phyloP scores from a whole-genome alignment of 371 early-diverging fungal genomes.

The Coemansia sp. region DNA sequence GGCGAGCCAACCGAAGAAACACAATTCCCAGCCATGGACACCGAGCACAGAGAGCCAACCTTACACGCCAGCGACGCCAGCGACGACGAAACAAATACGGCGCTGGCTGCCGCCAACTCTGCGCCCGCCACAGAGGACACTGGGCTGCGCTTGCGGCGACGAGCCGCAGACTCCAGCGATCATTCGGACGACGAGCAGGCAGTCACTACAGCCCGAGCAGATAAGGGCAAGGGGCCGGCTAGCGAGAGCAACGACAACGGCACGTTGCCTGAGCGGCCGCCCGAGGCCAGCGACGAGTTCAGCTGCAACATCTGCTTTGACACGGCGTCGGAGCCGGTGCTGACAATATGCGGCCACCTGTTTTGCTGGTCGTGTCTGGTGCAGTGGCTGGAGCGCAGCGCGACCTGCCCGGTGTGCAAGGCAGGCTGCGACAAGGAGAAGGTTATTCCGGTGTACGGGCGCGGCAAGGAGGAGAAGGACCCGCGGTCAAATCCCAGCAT shows the following conservation, averaged over 20 bases:
- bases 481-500: constrained; percentile 58
- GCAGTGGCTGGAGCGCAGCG: constrained; percentile 71
- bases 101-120: neutral
- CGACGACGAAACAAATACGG: neutral
- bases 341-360: constrained; percentile 74
- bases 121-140: neutral
- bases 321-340: constrained; percentile 66
- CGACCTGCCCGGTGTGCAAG: constrained; percentile 76
- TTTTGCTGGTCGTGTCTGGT: constrained; percentile 77
- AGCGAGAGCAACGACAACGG: neutral
- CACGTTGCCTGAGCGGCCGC: neutral
- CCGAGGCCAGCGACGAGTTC: constrained; percentile 47
- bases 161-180: neutral
- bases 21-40: neutral
- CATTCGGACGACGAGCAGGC: neutral
- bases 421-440: constrained; percentile 75
- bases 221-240: constrained; percentile 17
- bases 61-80: neutral
- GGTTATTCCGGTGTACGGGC: constrained; percentile 78
- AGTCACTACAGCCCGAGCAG: constrained; percentile 11
- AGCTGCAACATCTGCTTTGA: constrained; percentile 68
- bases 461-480: constrained; percentile 70
- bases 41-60: neutral
- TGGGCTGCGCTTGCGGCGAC: constrained; percentile 13
- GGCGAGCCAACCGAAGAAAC: neutral